Evolutionary conservation across 106 monocot genomes (phyloP).

Genomic region (Phalaenopsis equestris): DNA sequence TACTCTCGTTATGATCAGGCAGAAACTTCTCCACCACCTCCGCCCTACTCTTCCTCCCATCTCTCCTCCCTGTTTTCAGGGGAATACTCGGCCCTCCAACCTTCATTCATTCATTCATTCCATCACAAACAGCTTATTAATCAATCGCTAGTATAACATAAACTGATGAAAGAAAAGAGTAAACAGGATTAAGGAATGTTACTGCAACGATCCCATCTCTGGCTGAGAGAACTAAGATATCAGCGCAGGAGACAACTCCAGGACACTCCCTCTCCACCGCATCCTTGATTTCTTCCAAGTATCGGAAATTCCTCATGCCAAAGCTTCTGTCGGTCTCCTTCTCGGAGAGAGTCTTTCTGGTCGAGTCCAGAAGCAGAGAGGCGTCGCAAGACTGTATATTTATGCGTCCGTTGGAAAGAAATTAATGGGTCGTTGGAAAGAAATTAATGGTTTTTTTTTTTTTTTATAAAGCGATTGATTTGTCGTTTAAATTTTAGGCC

Average conservation of each 20-base stretch:
- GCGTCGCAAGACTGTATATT: conserved; percentile 73
- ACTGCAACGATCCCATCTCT: conserved; percentile 66
- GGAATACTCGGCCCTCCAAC: conserved; percentile 67
- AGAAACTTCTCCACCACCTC: conserved; percentile 58
- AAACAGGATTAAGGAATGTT: neutral
- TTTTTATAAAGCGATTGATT: no score
- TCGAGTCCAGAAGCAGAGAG: conserved; percentile 66
- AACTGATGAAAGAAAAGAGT: no score
- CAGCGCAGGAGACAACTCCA: conserved; percentile 67
- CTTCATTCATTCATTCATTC: conserved; percentile 4
- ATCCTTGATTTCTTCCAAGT: conserved; percentile 69
- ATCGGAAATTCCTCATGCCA: conserved; percentile 80
- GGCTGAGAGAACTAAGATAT: conserved; percentile 66
- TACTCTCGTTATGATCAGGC: conserved; percentile 75
- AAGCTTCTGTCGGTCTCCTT: conserved; percentile 85
- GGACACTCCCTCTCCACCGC: conserved; percentile 90
- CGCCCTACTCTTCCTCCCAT: conserved; percentile 55
- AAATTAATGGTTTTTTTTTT: no score
- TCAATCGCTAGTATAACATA: neutral
- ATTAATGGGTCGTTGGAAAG: no score
- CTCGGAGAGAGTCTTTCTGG: conserved; percentile 63
- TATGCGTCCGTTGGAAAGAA: neutral
- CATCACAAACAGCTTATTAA: neutral
- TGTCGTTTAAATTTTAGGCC: neutral
- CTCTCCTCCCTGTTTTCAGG: conserved; percentile 69